phyloP scores from a whole-genome alignment of 2,329 filamentous ascomycete genomes.

The Stachybotrys elegans region DNA sequence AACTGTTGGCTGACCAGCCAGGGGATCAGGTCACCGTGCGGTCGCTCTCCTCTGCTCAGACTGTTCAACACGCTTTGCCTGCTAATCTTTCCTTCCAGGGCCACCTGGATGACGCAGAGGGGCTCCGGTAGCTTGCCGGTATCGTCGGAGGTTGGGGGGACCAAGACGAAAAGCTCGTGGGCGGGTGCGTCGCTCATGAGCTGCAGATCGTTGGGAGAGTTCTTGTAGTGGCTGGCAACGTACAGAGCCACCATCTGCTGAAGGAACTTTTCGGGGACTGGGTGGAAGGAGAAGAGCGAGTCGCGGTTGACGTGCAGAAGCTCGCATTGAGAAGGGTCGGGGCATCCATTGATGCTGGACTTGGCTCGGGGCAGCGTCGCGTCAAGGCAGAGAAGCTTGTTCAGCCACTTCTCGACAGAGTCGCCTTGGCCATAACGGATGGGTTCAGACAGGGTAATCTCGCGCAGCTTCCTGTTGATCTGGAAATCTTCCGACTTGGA shows the following conservation, averaged over 20 bases:
- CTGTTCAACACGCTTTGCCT: conserved; percentile 86
- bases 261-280: conserved; percentile 92
- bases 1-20: conserved; percentile 98
- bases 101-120: conserved; percentile 89
- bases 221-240: conserved; percentile 96
- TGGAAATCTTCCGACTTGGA: conserved; percentile 58
- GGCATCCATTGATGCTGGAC: conserved; percentile 69
- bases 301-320: conserved; percentile 93
- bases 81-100: conserved; percentile 92
- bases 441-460: conserved; percentile 89
- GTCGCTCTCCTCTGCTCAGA: conserved; percentile 81
- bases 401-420: conserved; percentile 92
- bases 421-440: conserved; percentile 93
- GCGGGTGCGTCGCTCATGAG: conserved; percentile 97
- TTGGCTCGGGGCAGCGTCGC: conserved; percentile 80
- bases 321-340: conserved; percentile 87
- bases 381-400: conserved; percentile 87
- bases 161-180: conserved; percentile 91
- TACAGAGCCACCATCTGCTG: conserved; percentile 98
- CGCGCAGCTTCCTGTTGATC: conserved; percentile 74
- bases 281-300: conserved; percentile 96
- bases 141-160: conserved; percentile 75
- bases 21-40: conserved; percentile 89
- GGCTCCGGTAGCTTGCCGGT: conserved; percentile 82
- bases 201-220: conserved; percentile 95